Base-by-base conservation (phyloP, 176 grass and related monocot species). In the Eleusine indica region DNA sequence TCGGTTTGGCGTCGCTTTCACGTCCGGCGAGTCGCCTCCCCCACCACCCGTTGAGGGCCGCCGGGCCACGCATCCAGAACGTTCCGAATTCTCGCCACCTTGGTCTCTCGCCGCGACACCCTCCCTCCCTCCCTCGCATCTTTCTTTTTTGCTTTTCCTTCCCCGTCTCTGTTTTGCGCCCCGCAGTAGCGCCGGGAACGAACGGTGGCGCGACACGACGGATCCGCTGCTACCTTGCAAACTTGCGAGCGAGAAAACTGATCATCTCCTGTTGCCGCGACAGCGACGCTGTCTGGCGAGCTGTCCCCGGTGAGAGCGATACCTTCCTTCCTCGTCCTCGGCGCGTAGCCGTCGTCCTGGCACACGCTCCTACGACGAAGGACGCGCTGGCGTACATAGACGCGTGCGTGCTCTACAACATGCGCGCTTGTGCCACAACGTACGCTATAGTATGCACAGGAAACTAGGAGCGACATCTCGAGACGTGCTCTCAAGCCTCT, bases 21-120 rank as follows among this genome's bases (percentile, higher is more conserved):
- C 6, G 58, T 22, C 62, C 42, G 71, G 73, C 9, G 83, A 38
- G 60, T 16, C 79, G 61, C 68, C 42, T 44, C 61, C 42, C 43
- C 68, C 74, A 15, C 79, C 84, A 90, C 84, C 74, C 79, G 67
- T 74, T 53, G 48, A 41, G 74, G 74, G 58, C 79, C 60, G 74
- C 84, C 74, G 74, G 58, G 49, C 38, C 83, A 74, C 68, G 68
- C 62, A 74, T 74, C 88, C 49, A 68, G 60, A 79, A 78, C 40
- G 46, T 82, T 40, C 78, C 70, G 28, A 57, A 38, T 82, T 58
- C 47, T 32, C 52, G 78, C 73, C 83, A 76, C 65, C 77, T 4
- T 35, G 70, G 73, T 2, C 22, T 9, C 67, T 17, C 86, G 53
- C 62, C 14, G 7, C 48, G 30, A 16, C 28, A 29, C 29, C 52